Evolutionary conservation across 1,284 basidiomycete species (phyloP).

Genomic region (Malassezia arunalokei): DNA sequence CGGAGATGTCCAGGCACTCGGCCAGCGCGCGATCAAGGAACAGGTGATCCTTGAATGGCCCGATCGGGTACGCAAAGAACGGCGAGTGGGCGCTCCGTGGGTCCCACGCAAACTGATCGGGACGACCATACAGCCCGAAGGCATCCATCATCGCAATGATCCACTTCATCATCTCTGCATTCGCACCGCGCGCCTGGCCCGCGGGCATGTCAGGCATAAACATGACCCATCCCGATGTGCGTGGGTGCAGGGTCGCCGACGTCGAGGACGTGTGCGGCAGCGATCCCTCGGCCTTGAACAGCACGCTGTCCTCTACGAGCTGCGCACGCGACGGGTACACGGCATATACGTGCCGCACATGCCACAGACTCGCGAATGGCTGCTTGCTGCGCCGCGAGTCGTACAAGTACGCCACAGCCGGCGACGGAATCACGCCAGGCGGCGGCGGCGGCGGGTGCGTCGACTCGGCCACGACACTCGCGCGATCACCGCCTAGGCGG

Average conservation of each 20-base stretch:
- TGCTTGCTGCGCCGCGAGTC: conserved; percentile 40
- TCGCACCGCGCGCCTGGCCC: conserved; percentile 23
- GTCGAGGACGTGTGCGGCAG: conserved; percentile 28
- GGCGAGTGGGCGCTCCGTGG: conserved; percentile 49
- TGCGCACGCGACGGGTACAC: conserved; percentile 43
- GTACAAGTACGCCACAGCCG: conserved; percentile 39
- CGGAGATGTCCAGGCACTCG: conserved; percentile 64
- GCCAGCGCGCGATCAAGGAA: conserved; percentile 79
- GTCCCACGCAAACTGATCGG: conserved; percentile 35
- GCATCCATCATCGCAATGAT: conserved; percentile 53
- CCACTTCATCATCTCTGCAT: conserved; percentile 84
- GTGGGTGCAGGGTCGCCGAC: conserved; percentile 54
- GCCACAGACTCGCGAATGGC: conserved; percentile 39
- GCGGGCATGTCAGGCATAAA: conserved; percentile 46
- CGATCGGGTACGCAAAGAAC: conserved; percentile 47
- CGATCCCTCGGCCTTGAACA: conserved; percentile 44
- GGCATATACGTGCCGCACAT: conserved; percentile 38
- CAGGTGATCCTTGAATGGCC: conserved; percentile 52
- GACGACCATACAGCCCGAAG: conserved; percentile 43
- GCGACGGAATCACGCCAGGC: conserved; percentile 30
- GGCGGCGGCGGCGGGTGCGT: conserved; percentile 25
- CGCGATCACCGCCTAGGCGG: conserved; percentile 22
- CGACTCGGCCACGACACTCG: conserved; percentile 17
- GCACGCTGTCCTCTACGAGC: conserved; percentile 39
- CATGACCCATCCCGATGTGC: conserved; percentile 47